Base-by-base conservation (phyloP, 2,329 filamentous ascomycete genomes). In the Penicillium hordei region DNA sequence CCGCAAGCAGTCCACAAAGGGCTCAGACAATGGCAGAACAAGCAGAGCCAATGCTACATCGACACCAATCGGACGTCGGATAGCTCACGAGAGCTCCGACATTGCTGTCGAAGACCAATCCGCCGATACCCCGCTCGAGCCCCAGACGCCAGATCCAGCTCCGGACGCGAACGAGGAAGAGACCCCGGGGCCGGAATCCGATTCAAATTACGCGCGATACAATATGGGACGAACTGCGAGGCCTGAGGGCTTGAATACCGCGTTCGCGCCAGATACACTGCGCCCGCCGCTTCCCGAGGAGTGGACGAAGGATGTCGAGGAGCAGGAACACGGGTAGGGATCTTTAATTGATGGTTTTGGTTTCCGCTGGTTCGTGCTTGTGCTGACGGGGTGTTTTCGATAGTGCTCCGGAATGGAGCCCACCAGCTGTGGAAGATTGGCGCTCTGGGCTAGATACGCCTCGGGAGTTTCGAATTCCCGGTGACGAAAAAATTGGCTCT, bases 261-360 rank as follows among this genome's bases (percentile, higher is more conserved):
- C 12, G 13, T 6, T 33, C 31, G 31, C 31, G 9, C 23, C 45
- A 36, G 52, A 49, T n/a, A 40, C 36, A 15, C 36, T 19, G 12
- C 53, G 53, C 21, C 53, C 53, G 25, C 46, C 46, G 19, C 53
- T 56, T 31, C 53, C 53, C 13, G 53, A 51, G 39, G 25, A 21
- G 39, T 56, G 53, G 53, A 56, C 53, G 23, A 50, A 38, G 15
- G 53, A 56, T 5, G 8, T 15, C 10, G 39, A 45, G 48, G 53
- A 38, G 9, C 46, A 6, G 17, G 39, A 56, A 4, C n/a, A 43
- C 13, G 29, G 31, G 53, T 56, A 51, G 21, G 53, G 13, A 15
- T n/a, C 34, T 27, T 23, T 33, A 23, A 7, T 23, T 31, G 51
- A 31, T 48, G 17, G 5, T 2, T 44, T 33, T 38, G 29, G 29